Evolutionary conservation across 2,329 filamentous ascomycete species (phyloP), one percentile per base, ranked within the genome.

Genomic region (Aspergillus phoenicis): DNA sequence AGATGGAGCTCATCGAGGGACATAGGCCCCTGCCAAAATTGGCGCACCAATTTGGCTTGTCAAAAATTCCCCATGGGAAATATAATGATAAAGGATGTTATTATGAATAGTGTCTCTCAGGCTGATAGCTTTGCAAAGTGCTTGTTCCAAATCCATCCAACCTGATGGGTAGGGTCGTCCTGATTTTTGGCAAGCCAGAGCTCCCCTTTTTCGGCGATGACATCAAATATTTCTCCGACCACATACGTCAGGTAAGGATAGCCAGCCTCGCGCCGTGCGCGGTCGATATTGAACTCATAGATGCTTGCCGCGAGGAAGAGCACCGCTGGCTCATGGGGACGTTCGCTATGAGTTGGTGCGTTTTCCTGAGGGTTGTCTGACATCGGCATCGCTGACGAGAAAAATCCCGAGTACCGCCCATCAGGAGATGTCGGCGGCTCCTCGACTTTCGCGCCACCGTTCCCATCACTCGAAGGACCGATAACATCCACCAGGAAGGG

Each of bases 141-240:
- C 77, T 97, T 97, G 71, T 93, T 96, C 95, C 95, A 99, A 71
- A 99, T 97, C 95, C 95, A 99, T 55, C 95, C 95, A 36, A 98
- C 88, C 66, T 88, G 84, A 66, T 90, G 85, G 10, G 82, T 83
- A 1, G 87, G 81, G 76, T 99, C 95, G 72, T 99, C 95, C 78
- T 99, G 95, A 74, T 99, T 99, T 77, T 92, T 92, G 57, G 95
- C 95, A 60, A 99, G 87, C 95, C 95, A 99, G 52, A 98, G 84
- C 81, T 99, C 95, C 65, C 95, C 95, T 75, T 97, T 97, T 77
- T 97, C 93, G 30, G 90, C 95, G 72, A 99, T 92, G 57, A 99
- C 90, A 78, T 94, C 91, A 71, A 94, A 94, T 64, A 94, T 91
- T 85, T 99, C 95, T 66, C 95, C 95, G 57, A 93, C 91, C 67